These are phyloP conservation scores for Peniophora sp. DNA, from an alignment of 1,284 basidiomycete species.

Conservation along the genomic window DNA sequence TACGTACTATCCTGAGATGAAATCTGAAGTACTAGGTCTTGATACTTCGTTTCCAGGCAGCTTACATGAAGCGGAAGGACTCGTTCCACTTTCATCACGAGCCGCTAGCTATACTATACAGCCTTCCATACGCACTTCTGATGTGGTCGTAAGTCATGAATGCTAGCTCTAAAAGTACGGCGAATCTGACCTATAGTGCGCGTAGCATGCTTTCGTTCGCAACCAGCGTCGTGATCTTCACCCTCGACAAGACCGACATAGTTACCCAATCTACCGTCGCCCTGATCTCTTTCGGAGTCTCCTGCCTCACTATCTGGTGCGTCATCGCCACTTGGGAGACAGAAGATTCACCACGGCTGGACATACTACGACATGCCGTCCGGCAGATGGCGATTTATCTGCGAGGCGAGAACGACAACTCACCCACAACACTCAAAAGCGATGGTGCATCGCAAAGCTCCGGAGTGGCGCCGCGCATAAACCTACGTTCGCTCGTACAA, in stretches of 20 bases:
- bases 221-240: background rate
- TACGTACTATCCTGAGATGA: background rate
- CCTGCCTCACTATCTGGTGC: background rate
- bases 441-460: no score
- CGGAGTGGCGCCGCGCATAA: no score
- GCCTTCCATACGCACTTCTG: constrained; percentile 28
- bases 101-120: constrained; percentile 28
- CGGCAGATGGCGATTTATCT: no score
- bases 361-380: no score
- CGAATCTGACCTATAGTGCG: background rate
- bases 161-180: constrained; percentile 1
- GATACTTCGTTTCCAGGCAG: no score
- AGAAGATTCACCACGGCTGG: no score
- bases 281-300: background rate
- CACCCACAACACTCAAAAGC: no score
- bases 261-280: background rate
- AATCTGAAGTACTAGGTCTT: no score
- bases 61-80: no score
- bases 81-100: constrained; percentile 22
- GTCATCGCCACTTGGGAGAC: background rate
- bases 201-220: background rate
- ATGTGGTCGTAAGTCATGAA: constrained; percentile 29
- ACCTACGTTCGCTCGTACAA: no score
- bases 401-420: no score
- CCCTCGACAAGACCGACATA: background rate